Evolutionary conservation across 108 stramenopile genomes (phyloP), one percentile per base, ranked within the genome.

Genomic region (Fistulifera pelliculosa): DNA sequence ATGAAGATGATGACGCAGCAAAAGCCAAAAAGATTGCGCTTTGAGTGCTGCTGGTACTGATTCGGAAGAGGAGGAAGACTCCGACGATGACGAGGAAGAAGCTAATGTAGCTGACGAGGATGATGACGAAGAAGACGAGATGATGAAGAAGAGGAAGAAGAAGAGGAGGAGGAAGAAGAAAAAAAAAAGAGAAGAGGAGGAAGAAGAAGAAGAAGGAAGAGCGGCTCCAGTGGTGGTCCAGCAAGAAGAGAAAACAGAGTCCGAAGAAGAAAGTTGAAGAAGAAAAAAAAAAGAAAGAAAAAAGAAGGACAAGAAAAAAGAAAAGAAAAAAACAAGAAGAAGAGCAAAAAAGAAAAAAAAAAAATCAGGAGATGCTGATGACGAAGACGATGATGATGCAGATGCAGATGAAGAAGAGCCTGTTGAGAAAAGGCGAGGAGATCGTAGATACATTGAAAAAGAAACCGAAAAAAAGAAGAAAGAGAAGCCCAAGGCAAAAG

Each of bases 401-500:
- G n/a, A n/a, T n/a, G 44, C 16, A 6, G 44, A 45, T 45, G 44
- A 45, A 17, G 44, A 45, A 17, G 44, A 45, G 11, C 4, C 19
- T 45, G 19, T 17, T n/a, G 21, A 21, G 11, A 4, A 17, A 11
- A 45, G 44, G 15, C 42, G 31, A 18, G 42, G 54, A 18, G 21
- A 47, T 47, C 10, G 17, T 47, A 47, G 44, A 47, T 22, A 47
- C 21, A 3, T 10, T 47, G 44, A 47, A 47, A 47, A 51, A n/a
- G 26, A 51, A 27, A 51, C n/a, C 18, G 23, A 40, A 41, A 43
- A 57, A 41, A 57, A 57, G 19, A 13, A 39, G 2, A 57, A 57
- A 41, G 43, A 57, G 15, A 57, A 57, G 43, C 23, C 23, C 41
- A 57, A 57, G 22, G 10, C 43, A 12, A 57, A n/a, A 57, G 39